A percentile compares a stretch with the other conserved stretches of the same genome.
These are phyloP conservation scores for Incumbomyces lentus DNA, from an alignment of 2,329 filamentous ascomycete genomes.

Conservation along the genomic window DNA sequence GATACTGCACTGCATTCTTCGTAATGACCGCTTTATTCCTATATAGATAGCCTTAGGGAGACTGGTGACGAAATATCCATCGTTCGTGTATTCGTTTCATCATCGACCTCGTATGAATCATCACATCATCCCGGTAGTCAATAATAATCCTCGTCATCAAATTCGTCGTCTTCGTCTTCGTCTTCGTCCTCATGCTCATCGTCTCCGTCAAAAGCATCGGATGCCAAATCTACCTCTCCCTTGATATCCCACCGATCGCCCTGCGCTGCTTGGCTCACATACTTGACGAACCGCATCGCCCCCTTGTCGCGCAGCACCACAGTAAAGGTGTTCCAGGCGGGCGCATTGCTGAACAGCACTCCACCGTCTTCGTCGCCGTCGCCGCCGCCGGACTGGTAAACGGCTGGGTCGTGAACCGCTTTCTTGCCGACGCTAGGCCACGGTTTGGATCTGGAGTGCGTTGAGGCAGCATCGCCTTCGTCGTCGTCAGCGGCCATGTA, in stretches of 20 bases:
- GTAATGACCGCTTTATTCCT: no score
- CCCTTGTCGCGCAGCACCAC: slow-evolving; percentile 82
- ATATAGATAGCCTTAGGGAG: no score
- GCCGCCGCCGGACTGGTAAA: slow-evolving; percentile 61
- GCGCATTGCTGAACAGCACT: slow-evolving; percentile 57
- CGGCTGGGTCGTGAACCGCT: slow-evolving; percentile 56
- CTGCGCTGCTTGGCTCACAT: slow-evolving; percentile 69
- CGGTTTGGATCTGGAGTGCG: slow-evolving; percentile 20
- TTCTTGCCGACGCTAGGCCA: slow-evolving; percentile 25
- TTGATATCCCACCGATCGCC: slow-evolving; percentile 91
- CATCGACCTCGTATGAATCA: no score
- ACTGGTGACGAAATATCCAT: no score
- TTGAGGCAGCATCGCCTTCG: slow-evolving; percentile 49
- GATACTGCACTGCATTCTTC: no score
- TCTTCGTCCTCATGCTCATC: slow-evolving; percentile 15
- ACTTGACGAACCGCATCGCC: slow-evolving; percentile 89
- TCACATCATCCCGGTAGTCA: no score
- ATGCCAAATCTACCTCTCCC: slow-evolving; percentile 50
- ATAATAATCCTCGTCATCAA: slow-evolving; percentile 12
- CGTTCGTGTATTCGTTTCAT: no score
- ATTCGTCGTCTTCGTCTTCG: slow-evolving; percentile 16
- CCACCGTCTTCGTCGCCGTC: slow-evolving; percentile 62
- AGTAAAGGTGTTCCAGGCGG: slow-evolving; percentile 80
- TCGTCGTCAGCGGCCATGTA: slow-evolving; percentile 77
- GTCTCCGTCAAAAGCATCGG: slow-evolving; percentile 18